These are phyloP conservation scores for Pythium aquatile DNA, from an alignment of 352 stramenopile species.

Conservation along the genomic window DNA sequence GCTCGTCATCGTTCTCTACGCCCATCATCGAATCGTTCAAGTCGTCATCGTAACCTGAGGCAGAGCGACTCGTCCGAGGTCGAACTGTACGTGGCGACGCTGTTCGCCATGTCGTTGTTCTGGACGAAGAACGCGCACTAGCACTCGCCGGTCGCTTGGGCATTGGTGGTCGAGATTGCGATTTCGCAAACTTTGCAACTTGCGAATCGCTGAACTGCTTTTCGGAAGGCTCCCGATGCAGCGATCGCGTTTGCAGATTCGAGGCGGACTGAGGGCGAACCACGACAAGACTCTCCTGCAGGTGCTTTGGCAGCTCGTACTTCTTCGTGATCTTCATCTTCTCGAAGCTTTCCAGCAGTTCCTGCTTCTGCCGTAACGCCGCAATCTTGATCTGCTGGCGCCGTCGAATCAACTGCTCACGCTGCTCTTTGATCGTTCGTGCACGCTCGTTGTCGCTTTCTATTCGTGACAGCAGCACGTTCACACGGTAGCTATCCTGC, in stretches of 20 bases:
- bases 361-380: constrained; percentile 56
- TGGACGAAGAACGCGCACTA: constrained; percentile 22
- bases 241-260: constrained; percentile 32
- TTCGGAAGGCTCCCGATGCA: constrained; percentile 24
- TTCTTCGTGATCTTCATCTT: constrained; percentile 86
- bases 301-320: constrained; percentile 54
- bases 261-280: constrained; percentile 44
- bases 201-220: not conserved
- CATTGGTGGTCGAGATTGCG: constrained; percentile 5
- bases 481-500: constrained; percentile 58
- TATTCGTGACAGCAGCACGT: constrained; percentile 59
- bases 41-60: constrained; percentile 15
- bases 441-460: constrained; percentile 61
- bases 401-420: constrained; percentile 48
- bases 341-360: constrained; percentile 79
- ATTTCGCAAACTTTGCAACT: not conserved
- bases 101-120: constrained; percentile 11
- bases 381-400: constrained; percentile 68
- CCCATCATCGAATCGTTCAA: constrained; percentile 24
- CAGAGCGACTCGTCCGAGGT: constrained; percentile 22
- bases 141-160: constrained; percentile 40
- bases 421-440: constrained; percentile 53
- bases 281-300: constrained; percentile 31
- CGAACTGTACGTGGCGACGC: constrained; percentile 16
- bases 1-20: constrained; percentile 24